phyloP scores from a whole-genome alignment of 129 eudicot species.

The Flaveria bidentis region DNA sequence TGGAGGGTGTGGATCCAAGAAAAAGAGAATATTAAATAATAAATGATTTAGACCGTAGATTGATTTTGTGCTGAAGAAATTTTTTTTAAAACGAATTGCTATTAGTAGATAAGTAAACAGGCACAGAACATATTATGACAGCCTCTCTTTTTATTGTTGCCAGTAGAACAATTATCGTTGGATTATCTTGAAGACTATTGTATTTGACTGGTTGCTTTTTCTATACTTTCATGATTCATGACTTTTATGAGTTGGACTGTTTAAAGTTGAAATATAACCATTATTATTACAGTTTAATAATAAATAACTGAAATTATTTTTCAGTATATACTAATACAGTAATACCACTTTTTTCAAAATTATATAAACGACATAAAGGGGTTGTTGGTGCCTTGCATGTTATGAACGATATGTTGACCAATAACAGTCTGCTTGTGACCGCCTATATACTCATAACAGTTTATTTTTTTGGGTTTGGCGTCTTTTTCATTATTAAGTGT shows the following conservation, averaged over 20 bases:
- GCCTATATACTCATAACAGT: no score
- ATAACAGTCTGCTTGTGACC: no score
- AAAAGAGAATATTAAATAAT: neutral
- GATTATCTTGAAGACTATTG: conserved; percentile 14
- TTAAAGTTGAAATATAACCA: neutral
- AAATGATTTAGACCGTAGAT: conserved; percentile 4
- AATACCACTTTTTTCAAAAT: no score
- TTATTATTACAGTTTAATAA: neutral
- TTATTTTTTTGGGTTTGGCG: no score
- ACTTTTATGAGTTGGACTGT: neutral
- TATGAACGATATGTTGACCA: no score
- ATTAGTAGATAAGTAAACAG: conserved; percentile 21
- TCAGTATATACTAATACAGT: neutral
- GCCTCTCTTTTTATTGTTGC: conserved; percentile 25
- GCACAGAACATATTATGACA: conserved; percentile 25
- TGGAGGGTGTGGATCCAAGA: conserved; percentile 5
- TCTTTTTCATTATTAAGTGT: no score
- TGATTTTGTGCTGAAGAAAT: neutral
- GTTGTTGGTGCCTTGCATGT: no score
- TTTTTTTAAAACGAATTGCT: neutral
- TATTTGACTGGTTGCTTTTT: neutral
- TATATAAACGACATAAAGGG: no score
- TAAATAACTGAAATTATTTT: neutral
- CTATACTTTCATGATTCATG: neutral
- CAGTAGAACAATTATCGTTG: conserved; percentile 1